Conservation (phyloP, 176 grass and related monocot genomes). For the Alopecurus myosuroides region DNA sequence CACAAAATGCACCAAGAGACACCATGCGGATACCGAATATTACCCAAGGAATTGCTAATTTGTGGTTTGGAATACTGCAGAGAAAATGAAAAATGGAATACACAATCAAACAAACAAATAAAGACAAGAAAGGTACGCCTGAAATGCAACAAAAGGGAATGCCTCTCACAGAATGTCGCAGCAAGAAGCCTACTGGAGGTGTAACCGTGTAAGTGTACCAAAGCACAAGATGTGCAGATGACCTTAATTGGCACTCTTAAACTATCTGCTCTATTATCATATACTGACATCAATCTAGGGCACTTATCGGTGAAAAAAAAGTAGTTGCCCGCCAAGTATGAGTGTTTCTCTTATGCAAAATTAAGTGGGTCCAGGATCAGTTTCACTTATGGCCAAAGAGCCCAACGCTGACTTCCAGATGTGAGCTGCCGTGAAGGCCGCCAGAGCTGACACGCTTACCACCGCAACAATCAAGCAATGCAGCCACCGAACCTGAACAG, state of each 20-base stretch:
- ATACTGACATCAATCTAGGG: neutral
- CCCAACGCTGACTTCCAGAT: neutral
- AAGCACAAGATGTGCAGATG: neutral
- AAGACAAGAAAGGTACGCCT: neutral
- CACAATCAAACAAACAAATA: neutral
- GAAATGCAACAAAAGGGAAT: neutral
- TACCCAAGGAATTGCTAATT: neutral
- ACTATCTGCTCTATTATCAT: neutral
- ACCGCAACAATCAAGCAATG: neutral
- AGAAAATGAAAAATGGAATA: no score
- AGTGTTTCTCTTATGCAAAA: neutral
- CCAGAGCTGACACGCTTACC: neutral
- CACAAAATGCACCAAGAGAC: neutral
- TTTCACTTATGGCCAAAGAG: neutral
- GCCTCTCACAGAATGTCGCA: neutral
- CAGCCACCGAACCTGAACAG: neutral
- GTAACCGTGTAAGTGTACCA: neutral
- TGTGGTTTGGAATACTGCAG: neutral
- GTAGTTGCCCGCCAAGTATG: neutral
- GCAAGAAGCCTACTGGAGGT: neutral
- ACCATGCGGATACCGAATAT: neutral
- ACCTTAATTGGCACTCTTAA: neutral
- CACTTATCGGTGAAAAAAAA: neutral
- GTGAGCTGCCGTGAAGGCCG: neutral
- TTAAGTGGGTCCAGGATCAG: neutral